Base-by-base conservation (phyloP, 2,329 filamentous ascomycete species). In the Fonsecaea multimorphosa region DNA sequence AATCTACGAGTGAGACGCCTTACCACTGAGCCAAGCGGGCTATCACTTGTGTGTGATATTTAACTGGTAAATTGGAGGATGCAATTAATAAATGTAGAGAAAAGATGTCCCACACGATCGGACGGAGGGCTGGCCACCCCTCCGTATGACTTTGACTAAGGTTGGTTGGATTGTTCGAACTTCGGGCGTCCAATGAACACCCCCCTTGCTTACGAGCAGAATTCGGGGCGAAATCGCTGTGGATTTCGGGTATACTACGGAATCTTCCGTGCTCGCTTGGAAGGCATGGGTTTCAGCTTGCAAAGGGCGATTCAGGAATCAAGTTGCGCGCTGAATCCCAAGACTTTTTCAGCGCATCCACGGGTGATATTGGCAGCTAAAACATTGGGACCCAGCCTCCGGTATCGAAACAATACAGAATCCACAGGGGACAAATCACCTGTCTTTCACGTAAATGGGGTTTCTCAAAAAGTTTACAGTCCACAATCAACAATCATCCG, bases 21-120 rank as follows among this genome's bases (percentile, higher is more conserved):
- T 54, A 54, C 51, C 51, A 54, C 51, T 54, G 32, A 34, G 51
- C 51, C 51, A 54, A 54, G 51, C 16, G 32, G n/a, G 51, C 38
- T n/a, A 3, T 8, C 24, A 12, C 29, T 14, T 58, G 38, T 58
- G 56, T 27, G 22, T 19, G 19, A 36, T 58, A 56, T 68, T 31
- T 68, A 36, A 52, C 32, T 19, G 12, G 24, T 52, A 46, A 54
- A 46, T 63, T 60, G n/a, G 31, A 6, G 7, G 27, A 2, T 40
- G 9, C 1, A 40, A 6, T 1, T 0, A 29, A 54, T 54, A 54
- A 6, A 4, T 31, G 29, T 31, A 31, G 29, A 31, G 8, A 31
- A 31, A 4, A 31, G 8, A 31, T 4, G 29, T 31, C 3, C 8
- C 29, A 8, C 29, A 8, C 3, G 3, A 8, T 31, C 3, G 29